Evolutionary conservation across 805 yeast genomes (phyloP).

Genomic region (Wickerhamomyces bovis): DNA sequence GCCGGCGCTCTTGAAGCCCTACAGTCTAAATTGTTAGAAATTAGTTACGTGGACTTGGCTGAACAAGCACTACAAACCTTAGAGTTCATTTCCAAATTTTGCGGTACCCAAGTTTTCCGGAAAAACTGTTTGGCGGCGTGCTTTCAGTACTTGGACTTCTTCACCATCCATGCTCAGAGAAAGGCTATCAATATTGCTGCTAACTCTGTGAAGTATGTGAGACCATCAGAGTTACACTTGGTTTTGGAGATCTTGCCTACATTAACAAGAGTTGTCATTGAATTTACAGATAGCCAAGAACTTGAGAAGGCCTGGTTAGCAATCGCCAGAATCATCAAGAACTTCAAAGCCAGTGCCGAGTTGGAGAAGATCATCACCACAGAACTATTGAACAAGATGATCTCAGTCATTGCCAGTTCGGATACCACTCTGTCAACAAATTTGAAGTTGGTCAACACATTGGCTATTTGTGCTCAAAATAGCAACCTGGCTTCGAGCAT

Average conservation of each 20-base stretch:
- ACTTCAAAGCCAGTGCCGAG: slow-evolving; percentile 39
- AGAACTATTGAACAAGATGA: slow-evolving; percentile 30
- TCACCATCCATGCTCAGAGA: slow-evolving; percentile 83
- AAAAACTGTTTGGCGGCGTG: slow-evolving; percentile 62
- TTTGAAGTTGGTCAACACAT: slow-evolving; percentile 32
- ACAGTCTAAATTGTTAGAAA: slow-evolving; percentile 60
- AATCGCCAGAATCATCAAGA: slow-evolving; percentile 49
- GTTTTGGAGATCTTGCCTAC: slow-evolving; percentile 54
- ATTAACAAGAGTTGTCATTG: slow-evolving; percentile 47
- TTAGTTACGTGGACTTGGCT: slow-evolving; percentile 82
- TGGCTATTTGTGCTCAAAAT: slow-evolving; percentile 36
- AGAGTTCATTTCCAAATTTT: slow-evolving; percentile 54
- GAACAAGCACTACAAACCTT: slow-evolving; percentile 82
- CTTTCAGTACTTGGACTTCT: slow-evolving; percentile 74
- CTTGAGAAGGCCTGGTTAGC: slow-evolving; percentile 63
- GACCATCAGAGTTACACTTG: slow-evolving; percentile 36
- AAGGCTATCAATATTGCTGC: slow-evolving; percentile 72
- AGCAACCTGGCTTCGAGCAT: slow-evolving; percentile 37
- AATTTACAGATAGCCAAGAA: slow-evolving; percentile 51
- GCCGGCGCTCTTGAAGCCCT: slow-evolving; percentile 63
- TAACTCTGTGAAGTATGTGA: slow-evolving; percentile 52
- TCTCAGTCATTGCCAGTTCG: slow-evolving; percentile 22
- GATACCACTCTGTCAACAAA: slow-evolving; percentile 28
- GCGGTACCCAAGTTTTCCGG: slow-evolving; percentile 44
- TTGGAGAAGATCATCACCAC: slow-evolving; percentile 39